These are phyloP conservation scores for Populus hybrid DNA, from an alignment of 441 rosid genomes.

Conservation along the genomic window DNA sequence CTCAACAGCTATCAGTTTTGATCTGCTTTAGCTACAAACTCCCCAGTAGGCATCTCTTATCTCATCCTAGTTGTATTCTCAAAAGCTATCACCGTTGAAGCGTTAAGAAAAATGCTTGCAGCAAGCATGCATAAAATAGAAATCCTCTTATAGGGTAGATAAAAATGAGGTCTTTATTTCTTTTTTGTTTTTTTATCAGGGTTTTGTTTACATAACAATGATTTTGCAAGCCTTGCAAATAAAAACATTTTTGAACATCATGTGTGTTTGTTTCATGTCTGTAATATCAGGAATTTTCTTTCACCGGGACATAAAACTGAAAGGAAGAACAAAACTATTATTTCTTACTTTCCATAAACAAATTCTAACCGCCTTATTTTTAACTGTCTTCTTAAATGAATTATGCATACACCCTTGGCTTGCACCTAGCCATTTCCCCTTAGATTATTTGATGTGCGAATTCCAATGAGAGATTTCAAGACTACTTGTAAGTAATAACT, in stretches of 20 bases:
- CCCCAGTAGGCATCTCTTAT: too few species aligned
- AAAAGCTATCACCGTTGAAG: too few species aligned
- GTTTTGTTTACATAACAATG: neutral
- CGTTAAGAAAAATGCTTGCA: too few species aligned
- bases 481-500: neutral
- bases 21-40: too few species aligned
- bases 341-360: neutral
- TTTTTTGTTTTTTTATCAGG: neutral
- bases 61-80: too few species aligned
- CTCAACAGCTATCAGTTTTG: too few species aligned
- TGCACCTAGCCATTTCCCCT: neutral
- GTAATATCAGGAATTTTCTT: too few species aligned
- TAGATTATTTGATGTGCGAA: neutral
- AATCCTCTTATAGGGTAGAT: too few species aligned
- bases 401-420: too few species aligned
- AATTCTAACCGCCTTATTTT: too few species aligned
- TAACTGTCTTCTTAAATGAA: too few species aligned
- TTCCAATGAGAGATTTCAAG: neutral
- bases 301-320: neutral
- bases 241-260: neutral
- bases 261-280: neutral
- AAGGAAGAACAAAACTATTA: neutral
- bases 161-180: neutral
- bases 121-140: too few species aligned
- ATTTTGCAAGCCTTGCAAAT: neutral